Evolutionary conservation across 495 filamentous ascomycete genomes (phyloP).

Genomic region (Diplogelasinospora grovesii): DNA sequence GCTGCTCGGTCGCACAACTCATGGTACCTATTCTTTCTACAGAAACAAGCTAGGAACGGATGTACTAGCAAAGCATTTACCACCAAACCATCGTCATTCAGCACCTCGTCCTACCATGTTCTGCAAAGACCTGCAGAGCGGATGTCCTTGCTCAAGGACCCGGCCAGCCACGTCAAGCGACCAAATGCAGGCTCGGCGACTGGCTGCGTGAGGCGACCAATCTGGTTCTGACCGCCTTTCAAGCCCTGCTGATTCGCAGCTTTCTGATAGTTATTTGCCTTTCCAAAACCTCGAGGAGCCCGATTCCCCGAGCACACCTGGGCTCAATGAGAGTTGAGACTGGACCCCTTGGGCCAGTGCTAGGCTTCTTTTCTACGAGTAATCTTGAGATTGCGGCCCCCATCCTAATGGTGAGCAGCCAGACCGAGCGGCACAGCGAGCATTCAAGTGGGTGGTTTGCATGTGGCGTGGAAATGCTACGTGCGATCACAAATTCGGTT

Average conservation of each 20-base stretch:
- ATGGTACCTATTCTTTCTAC: constrained; percentile 7
- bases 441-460: neutral
- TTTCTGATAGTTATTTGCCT: too few species aligned
- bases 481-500: neutral
- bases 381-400: too few species aligned
- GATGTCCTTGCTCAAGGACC: constrained; percentile 4
- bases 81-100: constrained; percentile 12
- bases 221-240: constrained; percentile 10
- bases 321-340: too few species aligned
- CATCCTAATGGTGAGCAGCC: too few species aligned
- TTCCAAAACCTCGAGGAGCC: too few species aligned
- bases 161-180: constrained; percentile 15
- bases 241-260: constrained; percentile 18
- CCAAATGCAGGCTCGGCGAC: constrained; percentile 6
- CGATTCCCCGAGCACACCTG: too few species aligned
- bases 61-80: constrained; percentile 2
- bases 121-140: constrained; percentile 8
- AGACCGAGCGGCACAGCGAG: neutral
- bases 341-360: too few species aligned
- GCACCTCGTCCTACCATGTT: constrained; percentile 14
- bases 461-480: neutral
- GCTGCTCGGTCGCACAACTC: neutral
- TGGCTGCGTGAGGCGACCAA: constrained; percentile 26
- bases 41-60: constrained; percentile 1
- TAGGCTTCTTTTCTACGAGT: too few species aligned